These are phyloP conservation scores for Pestalotiopsis sp. DNA, from an alignment of 2,329 filamentous ascomycete genomes.

Conservation along the genomic window DNA sequence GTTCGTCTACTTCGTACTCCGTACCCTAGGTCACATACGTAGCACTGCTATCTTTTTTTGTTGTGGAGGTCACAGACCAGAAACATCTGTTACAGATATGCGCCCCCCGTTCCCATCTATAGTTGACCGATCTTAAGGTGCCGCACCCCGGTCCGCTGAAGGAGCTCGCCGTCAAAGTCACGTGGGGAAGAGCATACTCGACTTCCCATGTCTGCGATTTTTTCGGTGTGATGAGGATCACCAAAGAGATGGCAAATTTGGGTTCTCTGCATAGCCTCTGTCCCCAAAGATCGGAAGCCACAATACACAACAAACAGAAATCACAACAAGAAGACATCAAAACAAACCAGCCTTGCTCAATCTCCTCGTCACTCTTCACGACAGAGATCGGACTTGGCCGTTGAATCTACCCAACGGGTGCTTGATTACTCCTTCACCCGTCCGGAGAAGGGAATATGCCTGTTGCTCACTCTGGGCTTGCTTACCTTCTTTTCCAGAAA, in stretches of 20 bases:
- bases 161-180: neutral
- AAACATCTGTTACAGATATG: constrained; percentile 7
- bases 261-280: neutral
- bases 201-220: too few relatives aligned
- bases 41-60: neutral
- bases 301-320: neutral
- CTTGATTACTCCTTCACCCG: neutral
- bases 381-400: neutral
- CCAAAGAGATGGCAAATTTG: neutral
- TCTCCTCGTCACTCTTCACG: neutral
- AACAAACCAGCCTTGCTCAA: neutral
- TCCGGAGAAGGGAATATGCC: neutral
- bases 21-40: too few relatives aligned
- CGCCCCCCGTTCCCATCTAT: neutral
- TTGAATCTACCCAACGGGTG: neutral
- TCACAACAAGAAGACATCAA: neutral
- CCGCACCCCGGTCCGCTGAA: neutral
- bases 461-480: neutral
- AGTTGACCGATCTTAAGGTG: neutral
- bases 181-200: neutral
- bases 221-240: neutral
- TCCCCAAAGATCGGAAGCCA: neutral
- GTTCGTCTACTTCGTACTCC: neutral
- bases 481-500: neutral
- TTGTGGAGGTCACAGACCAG: neutral